Conservation (phyloP, 1,284 basidiomycete genomes). For the Apiotrichum montevideense region DNA sequence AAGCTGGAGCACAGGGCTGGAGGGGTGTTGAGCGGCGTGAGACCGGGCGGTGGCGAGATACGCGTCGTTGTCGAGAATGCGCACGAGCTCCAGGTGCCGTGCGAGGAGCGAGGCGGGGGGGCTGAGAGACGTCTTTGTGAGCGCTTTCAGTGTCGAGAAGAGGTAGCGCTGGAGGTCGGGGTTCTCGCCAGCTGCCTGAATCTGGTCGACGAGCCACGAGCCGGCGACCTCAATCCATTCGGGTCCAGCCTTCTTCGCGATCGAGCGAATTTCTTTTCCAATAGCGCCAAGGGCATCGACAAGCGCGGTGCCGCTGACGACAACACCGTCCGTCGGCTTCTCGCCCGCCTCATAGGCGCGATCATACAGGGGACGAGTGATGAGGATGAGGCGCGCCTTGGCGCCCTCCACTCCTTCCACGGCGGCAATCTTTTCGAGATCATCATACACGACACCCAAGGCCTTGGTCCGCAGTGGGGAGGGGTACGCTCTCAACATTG, state of each 20-base stretch:
- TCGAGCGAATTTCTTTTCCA: slow-evolving; percentile 33
- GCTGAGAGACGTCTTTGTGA: slow-evolving; percentile 28
- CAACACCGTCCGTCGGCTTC: slow-evolving; percentile 12
- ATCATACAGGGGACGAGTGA: slow-evolving; percentile 39
- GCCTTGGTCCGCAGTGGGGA: slow-evolving; percentile 36
- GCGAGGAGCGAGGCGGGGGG: slow-evolving; percentile 33
- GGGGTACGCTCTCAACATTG: slow-evolving; percentile 40
- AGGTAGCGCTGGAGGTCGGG: slow-evolving; percentile 35
- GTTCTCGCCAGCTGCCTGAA: slow-evolving; percentile 20
- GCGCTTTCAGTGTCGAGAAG: slow-evolving; percentile 25
- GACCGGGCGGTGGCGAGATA: slow-evolving; percentile 17
- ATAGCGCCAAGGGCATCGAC: slow-evolving; percentile 39
- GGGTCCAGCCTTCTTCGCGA: slow-evolving; percentile 11
- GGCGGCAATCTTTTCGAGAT: slow-evolving; percentile 20
- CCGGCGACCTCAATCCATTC: slow-evolving; percentile 32
- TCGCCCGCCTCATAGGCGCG: slow-evolving; percentile 33
- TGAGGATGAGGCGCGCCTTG: slow-evolving; percentile 26
- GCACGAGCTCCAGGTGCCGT: slow-evolving; percentile 28
- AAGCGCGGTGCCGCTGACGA: slow-evolving; percentile 24
- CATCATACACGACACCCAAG: slow-evolving; percentile 34
- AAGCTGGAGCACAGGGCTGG: slow-evolving; percentile 26
- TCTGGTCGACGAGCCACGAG: slow-evolving; percentile 34
- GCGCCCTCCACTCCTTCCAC: slow-evolving; percentile 3
- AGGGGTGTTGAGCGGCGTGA: slow-evolving; percentile 29
- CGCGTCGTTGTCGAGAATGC: slow-evolving; percentile 3